phyloP scores from a whole-genome alignment of 371 early-diverging fungal genomes.

The Mortierella sp. region DNA sequence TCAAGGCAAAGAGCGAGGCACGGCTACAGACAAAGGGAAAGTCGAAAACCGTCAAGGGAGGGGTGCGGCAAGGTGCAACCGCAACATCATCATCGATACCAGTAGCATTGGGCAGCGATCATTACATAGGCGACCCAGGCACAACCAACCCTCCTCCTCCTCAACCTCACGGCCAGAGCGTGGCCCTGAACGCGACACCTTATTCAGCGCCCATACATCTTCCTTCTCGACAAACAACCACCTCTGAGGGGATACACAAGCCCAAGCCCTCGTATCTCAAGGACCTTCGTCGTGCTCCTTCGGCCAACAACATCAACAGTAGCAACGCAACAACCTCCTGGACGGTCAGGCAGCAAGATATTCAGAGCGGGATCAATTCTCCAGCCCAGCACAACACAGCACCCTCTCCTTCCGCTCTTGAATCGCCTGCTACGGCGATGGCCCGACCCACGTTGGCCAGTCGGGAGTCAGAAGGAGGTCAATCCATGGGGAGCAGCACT shows the following conservation, averaged over 20 bases:
- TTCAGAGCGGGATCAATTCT: not conserved
- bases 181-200: not conserved
- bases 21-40: conserved; percentile 30
- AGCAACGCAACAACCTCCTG: conserved; percentile 24
- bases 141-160: not conserved
- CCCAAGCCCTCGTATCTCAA: not conserved
- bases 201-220: not conserved
- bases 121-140: conserved; percentile 1
- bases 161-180: not conserved
- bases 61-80: conserved; percentile 6
- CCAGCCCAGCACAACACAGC: not conserved
- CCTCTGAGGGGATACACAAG: not conserved
- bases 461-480: conserved; percentile 12
- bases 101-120: not conserved
- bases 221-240: conserved; percentile 2
- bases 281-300: conserved; percentile 12
- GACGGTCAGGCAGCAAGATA: conserved; percentile 21
- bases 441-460: not conserved
- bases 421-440: not conserved
- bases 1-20: conserved; percentile 30
- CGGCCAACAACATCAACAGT: conserved; percentile 4
- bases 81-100: conserved; percentile 7
- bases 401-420: not conserved
- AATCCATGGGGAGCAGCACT: conserved; percentile 6
- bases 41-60: conserved; percentile 3